Base-by-base conservation (phyloP, 2,329 filamentous ascomycete genomes). In the Fusarium tanahbumbuense region DNA sequence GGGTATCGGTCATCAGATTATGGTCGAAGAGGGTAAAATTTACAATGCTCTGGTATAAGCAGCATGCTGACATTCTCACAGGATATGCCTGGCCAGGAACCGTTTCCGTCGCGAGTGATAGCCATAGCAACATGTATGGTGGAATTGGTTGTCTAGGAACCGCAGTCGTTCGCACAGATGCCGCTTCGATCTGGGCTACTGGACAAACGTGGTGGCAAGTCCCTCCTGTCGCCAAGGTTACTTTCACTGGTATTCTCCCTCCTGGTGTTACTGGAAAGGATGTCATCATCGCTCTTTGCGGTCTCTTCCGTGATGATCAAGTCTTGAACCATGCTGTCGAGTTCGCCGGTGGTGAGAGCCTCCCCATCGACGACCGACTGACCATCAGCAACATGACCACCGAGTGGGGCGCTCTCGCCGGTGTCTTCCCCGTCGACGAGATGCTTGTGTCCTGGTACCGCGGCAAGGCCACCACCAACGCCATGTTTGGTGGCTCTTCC, bases 311-410 rank as follows among this genome's bases (percentile, higher is more conserved):
- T 80, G 89, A 92, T 56, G 91, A 93, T 72, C 93, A 97, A 46
- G 95, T 98, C 0, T 85, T 98, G 16, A 98, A 98, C 81, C 93
- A 97, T 77, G 89, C 89, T 8, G 90, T 98, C 64, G 95, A 98
- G 76, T 97, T 98, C 75, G 89, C 89, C 0, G 95, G 94, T 96
- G 84, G 76, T 81, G 45, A 93, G 87, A 93, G 88, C 74, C 83
- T 97, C 2, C 83, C 89, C 0, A 82, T 97, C 1, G 92, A 96
- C 72, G 86, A 91, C 70, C 84, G 94, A 13, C 79, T 97, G 34
- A 91, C 93, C 0, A 92, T 93, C 34, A 80, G 84, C 8, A 96
- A 95, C 77, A 96, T 96, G 93, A 90, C 91, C 0, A 93, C 91
- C 0, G 93, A 96, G 76, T 94, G 91, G 91, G 91, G 91, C 56